These are phyloP conservation scores for Tardiomyces digboiensis DNA, from an alignment of 1,139 yeast genomes.

Conservation along the genomic window DNA sequence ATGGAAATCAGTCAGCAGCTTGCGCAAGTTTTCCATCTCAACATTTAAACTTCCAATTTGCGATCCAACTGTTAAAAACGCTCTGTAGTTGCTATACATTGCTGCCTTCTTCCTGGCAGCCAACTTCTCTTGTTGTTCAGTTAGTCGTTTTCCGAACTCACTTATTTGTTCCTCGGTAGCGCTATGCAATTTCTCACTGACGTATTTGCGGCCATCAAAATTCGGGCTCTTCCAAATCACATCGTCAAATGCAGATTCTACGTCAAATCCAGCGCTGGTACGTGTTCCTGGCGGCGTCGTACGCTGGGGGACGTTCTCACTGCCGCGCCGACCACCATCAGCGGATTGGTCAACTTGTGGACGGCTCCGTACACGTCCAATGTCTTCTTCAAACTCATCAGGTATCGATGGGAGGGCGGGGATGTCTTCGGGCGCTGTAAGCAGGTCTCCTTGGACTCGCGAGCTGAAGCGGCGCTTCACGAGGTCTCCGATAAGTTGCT, in stretches of 20 bases:
- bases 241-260: slow-evolving; percentile 7
- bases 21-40: slow-evolving; percentile 54
- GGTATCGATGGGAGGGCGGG: background rate
- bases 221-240: slow-evolving; percentile 2
- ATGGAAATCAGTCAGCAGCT: slow-evolving; percentile 50
- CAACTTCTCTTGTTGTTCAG: slow-evolving; percentile 42
- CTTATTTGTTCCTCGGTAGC: slow-evolving; percentile 72
- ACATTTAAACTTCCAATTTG: slow-evolving; percentile 55
- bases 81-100: slow-evolving; percentile 63
- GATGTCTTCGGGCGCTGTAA: background rate
- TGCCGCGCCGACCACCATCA: background rate
- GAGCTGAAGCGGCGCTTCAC: background rate
- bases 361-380: too few relatives aligned
- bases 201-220: slow-evolving; percentile 9
- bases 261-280: background rate
- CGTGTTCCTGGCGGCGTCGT: background rate
- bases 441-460: background rate
- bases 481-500: background rate
- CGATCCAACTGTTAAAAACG: slow-evolving; percentile 57
- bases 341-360: background rate
- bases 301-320: background rate
- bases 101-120: slow-evolving; percentile 56
- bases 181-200: slow-evolving; percentile 20
- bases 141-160: slow-evolving; percentile 52
- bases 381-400: background rate